Percentiles rank a stretch among this genome's conserved stretches.
Evolutionary conservation across 31 red algal genomes (phyloP).

Genomic region (Porphyra umbilicalis): DNA sequence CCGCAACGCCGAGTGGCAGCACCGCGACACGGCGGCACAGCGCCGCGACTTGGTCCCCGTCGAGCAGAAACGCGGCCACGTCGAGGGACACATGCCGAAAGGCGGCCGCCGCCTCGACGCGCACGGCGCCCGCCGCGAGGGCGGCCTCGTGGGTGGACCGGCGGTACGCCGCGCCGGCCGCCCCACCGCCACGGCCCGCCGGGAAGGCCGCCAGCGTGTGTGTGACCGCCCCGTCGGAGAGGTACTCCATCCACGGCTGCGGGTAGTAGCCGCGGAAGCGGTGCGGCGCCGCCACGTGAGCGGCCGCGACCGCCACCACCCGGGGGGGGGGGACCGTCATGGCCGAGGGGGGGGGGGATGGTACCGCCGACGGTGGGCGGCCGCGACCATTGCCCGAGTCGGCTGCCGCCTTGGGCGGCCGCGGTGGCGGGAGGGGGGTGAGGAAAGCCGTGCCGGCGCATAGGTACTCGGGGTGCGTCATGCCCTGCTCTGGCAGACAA

Average conservation of each 20-base stretch:
- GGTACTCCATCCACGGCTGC: constrained; percentile 66
- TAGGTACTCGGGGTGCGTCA: constrained; percentile 16
- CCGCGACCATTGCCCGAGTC: background rate
- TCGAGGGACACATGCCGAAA: constrained; percentile 62
- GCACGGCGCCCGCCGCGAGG: constrained; percentile 3
- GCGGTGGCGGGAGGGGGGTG: background rate
- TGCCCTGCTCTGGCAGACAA: constrained; percentile 62
- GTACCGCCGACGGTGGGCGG: background rate
- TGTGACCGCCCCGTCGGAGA: constrained; percentile 55
- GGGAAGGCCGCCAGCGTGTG: constrained; percentile 35
- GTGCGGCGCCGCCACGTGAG: constrained; percentile 88
- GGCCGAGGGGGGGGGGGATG: background rate
- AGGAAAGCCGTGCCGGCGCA: background rate
- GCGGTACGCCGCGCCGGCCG: background rate
- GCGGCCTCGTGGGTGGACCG: constrained; percentile 12
- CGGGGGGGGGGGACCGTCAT: background rate
- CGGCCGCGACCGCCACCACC: constrained; percentile 51
- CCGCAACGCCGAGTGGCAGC: background rate
- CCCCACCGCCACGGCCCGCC: background rate
- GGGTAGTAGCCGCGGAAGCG: constrained; percentile 72
- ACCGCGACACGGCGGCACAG: constrained; percentile 6
- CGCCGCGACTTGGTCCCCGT: background rate
- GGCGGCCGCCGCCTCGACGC: constrained; percentile 9
- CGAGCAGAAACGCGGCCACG: constrained; percentile 62
- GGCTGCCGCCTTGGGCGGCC: background rate